Conservation (phyloP, 2,329 filamentous ascomycete species). For the Orbilia oligospora region DNA sequence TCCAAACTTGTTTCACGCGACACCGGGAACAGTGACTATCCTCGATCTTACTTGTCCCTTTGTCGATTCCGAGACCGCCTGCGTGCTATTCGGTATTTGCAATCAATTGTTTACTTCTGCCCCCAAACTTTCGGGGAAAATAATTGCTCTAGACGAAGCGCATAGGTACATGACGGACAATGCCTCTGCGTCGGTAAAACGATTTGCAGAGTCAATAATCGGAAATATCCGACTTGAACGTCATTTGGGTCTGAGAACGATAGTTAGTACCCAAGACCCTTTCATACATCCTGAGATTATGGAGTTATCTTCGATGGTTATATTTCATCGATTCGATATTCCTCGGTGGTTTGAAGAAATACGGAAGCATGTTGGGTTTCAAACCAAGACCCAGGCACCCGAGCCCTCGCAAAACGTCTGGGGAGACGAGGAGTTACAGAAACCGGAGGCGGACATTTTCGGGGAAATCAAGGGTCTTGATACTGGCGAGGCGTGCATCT, state of each 20-base stretch:
- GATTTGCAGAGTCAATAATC: conserved; percentile 76
- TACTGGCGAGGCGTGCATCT: conserved; percentile 11
- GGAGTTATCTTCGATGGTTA: conserved; percentile 78
- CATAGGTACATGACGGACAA: conserved; percentile 73
- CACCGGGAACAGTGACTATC: conserved; percentile 74
- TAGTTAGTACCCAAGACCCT: conserved; percentile 84
- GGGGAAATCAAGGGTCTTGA: neutral
- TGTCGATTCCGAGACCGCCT: conserved; percentile 77
- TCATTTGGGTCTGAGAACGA: conserved; percentile 76
- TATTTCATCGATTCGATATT: conserved; percentile 80
- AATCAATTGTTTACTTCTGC: conserved; percentile 77
- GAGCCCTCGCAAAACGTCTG: neutral
- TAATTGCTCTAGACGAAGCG: conserved; percentile 82
- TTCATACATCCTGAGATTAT: conserved; percentile 78
- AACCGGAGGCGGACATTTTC: neutral
- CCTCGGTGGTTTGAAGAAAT: conserved; percentile 74
- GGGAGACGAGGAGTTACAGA: neutral
- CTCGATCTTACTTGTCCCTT: conserved; percentile 82
- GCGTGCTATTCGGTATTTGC: conserved; percentile 80
- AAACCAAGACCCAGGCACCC: neutral
- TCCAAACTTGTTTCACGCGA: conserved; percentile 45
- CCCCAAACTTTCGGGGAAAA: conserved; percentile 65
- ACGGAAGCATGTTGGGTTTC: conserved; percentile 65
- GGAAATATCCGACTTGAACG: conserved; percentile 79
- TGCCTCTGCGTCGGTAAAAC: conserved; percentile 69